Percentiles rank a stretch among this genome's conserved stretches.
These are phyloP conservation scores for Irpex sp. DNA, from an alignment of 1,284 basidiomycete genomes.

Conservation along the genomic window DNA sequence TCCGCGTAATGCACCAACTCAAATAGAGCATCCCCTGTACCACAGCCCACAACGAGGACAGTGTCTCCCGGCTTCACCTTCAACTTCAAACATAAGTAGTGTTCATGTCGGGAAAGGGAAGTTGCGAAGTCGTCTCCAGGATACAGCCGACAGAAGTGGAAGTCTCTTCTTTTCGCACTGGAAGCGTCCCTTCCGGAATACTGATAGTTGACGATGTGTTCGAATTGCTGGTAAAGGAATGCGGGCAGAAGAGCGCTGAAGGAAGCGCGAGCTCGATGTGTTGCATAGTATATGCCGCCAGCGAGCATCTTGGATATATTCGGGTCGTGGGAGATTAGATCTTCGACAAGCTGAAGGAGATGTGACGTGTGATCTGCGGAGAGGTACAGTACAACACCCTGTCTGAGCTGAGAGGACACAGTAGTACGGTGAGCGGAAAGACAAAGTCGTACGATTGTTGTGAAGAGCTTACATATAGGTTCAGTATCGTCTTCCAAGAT, in stretches of 20 bases:
- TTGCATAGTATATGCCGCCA: background rate
- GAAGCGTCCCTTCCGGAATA: too few species aligned
- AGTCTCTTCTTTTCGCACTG: slow-evolving; percentile 28
- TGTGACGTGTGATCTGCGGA: too few species aligned
- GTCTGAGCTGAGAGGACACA: background rate
- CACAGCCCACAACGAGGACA: slow-evolving; percentile 97
- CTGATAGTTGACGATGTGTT: background rate
- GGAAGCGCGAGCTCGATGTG: background rate
- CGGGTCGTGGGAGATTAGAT: too few species aligned
- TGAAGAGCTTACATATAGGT: background rate
- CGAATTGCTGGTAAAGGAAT: background rate
- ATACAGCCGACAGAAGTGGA: slow-evolving; percentile 99
- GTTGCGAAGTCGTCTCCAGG: slow-evolving; percentile 87
- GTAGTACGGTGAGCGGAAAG: background rate
- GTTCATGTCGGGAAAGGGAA: slow-evolving; percentile 93
- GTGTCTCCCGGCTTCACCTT: slow-evolving; percentile 84
- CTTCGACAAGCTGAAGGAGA: too few species aligned
- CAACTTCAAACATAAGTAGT: slow-evolving; percentile 91
- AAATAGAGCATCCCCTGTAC: slow-evolving; percentile 94
- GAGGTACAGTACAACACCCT: too few species aligned
- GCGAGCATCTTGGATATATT: too few species aligned
- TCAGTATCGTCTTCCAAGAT: background rate
- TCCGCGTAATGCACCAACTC: slow-evolving; percentile 94
- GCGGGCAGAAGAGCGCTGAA: background rate
- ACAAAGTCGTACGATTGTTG: background rate